Conservation (phyloP, 441 rosid species). For the Brassica balearica region DNA sequence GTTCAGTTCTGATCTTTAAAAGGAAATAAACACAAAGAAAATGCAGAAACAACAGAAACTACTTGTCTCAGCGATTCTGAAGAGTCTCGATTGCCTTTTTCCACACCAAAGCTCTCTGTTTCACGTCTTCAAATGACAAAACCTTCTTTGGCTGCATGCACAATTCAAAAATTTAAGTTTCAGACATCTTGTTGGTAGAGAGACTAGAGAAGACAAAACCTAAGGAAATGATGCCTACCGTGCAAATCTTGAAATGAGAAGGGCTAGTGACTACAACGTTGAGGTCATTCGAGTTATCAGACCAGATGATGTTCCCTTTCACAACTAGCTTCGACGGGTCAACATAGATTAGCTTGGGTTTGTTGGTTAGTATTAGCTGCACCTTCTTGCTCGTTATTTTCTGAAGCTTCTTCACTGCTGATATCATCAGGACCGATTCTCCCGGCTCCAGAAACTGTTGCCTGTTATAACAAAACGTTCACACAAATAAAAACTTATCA, state of each 20-base stretch:
- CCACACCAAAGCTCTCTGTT: conserved; percentile 95
- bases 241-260: conserved; percentile 87
- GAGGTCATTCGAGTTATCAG: conserved; percentile 88
- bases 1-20: conserved; percentile 38
- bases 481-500: not conserved
- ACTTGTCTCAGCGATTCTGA: conserved; percentile 58
- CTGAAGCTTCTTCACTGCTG: conserved; percentile 92
- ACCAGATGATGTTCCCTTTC: conserved; percentile 94
- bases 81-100: conserved; percentile 88
- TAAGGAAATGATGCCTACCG: conserved; percentile 53
- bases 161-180: not conserved
- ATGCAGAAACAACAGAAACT: conserved; percentile 14
- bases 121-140: conserved; percentile 82
- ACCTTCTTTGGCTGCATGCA: conserved; percentile 87
- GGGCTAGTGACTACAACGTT: conserved; percentile 79
- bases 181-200: not conserved
- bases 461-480: conserved; percentile 53
- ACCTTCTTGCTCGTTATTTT: conserved; percentile 95
- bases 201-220: not conserved
- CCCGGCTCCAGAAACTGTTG: conserved; percentile 98
- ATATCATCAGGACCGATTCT: conserved; percentile 96
- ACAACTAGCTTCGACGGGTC: conserved; percentile 89
- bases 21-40: conserved; percentile 21
- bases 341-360: conserved; percentile 92
- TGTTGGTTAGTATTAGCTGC: conserved; percentile 97